Conservation (phyloP, 2,329 filamentous ascomycete species). For the Talaromyces marneffei region DNA sequence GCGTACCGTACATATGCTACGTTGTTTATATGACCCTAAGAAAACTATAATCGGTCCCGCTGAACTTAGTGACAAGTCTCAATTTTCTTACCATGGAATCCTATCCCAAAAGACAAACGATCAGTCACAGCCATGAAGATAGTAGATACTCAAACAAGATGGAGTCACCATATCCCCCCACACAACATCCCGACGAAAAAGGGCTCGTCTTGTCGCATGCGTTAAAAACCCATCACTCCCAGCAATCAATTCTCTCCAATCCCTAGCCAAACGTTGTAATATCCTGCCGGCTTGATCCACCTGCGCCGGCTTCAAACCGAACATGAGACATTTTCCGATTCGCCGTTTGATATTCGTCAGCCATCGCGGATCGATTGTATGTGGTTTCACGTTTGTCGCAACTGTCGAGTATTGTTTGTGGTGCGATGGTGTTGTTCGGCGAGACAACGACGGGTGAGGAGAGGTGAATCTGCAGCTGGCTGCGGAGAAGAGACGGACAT, state of each 20-base stretch:
- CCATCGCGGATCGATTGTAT: conserved; percentile 54
- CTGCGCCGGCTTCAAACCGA: conserved; percentile 60
- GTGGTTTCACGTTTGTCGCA: background rate
- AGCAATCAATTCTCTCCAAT: conserved; percentile 68
- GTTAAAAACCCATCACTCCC: conserved; percentile 73
- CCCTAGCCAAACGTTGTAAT: conserved; percentile 53
- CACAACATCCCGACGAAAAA: conserved; percentile 62
- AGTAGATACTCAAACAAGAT: background rate
- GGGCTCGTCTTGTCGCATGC: conserved; percentile 53
- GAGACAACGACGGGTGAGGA: background rate
- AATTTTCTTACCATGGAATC: conserved; percentile 45
- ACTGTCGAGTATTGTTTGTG: background rate
- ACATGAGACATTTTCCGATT: conserved; percentile 68
- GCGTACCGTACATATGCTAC: conserved; percentile 77
- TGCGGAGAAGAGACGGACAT: background rate
- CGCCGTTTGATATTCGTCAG: conserved; percentile 61
- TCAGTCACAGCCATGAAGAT: conserved; percentile 17
- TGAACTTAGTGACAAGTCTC: too few relatives aligned
- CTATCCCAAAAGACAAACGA: conserved; percentile 23
- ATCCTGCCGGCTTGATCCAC: conserved; percentile 53
- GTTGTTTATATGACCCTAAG: conserved; percentile 68
- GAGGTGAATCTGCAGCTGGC: background rate
- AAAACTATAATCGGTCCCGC: background rate
- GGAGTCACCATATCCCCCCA: conserved; percentile 76
- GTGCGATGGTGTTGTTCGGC: background rate